phyloP scores from a whole-genome alignment of 805 yeast genomes.

The Yamadazyma olivae region DNA sequence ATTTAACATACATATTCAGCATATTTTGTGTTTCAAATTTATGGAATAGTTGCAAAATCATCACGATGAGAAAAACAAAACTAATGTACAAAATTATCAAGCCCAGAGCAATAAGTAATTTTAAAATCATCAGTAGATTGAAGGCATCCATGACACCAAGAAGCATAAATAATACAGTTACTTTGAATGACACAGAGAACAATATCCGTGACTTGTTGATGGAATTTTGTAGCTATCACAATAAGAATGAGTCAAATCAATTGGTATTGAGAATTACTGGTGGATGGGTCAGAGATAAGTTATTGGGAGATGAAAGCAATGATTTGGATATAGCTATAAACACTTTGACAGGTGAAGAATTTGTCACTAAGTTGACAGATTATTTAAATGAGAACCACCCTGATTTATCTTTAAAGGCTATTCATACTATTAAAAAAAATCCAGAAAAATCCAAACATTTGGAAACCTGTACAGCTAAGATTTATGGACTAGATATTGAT shows the following conservation, averaged over 20 bases:
- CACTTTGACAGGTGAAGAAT: slow-evolving; percentile 77
- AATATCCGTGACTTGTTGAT: slow-evolving; percentile 39
- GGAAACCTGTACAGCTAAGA: slow-evolving; percentile 91
- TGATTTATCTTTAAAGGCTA: slow-evolving; percentile 20
- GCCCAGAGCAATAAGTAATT: slow-evolving; percentile 1
- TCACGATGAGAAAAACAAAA: slow-evolving; percentile 1
- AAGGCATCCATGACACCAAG: slow-evolving; percentile 7
- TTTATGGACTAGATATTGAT: slow-evolving; percentile 84
- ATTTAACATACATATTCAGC: no score
- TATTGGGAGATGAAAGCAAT: slow-evolving; percentile 73
- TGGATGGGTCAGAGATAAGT: slow-evolving; percentile 97
- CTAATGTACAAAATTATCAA: slow-evolving; percentile 6
- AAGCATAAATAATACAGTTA: slow-evolving; percentile 17
- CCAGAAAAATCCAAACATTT: slow-evolving; percentile 96
- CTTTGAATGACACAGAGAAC: slow-evolving; percentile 39
- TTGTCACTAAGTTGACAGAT: slow-evolving; percentile 63
- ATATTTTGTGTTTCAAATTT: no score
- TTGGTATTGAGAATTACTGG: slow-evolving; percentile 82
- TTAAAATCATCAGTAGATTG: background rate
- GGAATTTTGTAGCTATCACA: slow-evolving; percentile 39
- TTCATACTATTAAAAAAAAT: slow-evolving; percentile 81
- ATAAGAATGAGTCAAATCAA: slow-evolving; percentile 16
- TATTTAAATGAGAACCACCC: slow-evolving; percentile 36
- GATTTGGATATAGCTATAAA: slow-evolving; percentile 94
- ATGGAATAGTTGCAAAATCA: background rate